These are phyloP conservation scores for Pseudisothecium myosuroides DNA, from an alignment of 225 moss, liverwort and hornwort species.

Conservation along the genomic window DNA sequence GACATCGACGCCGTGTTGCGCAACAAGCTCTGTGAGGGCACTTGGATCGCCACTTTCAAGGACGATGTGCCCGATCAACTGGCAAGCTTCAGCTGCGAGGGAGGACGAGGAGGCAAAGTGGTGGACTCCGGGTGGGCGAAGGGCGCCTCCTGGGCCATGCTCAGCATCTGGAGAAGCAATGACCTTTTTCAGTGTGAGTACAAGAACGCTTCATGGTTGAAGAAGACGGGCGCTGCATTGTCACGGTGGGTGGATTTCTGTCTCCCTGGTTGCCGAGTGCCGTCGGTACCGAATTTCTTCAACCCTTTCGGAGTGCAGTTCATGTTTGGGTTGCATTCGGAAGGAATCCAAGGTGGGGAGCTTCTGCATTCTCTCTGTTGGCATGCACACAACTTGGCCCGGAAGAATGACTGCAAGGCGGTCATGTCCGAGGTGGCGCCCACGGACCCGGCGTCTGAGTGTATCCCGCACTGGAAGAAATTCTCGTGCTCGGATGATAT, in stretches of 20 bases:
- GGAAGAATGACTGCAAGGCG: constrained; percentile 63
- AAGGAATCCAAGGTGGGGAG: constrained; percentile 45
- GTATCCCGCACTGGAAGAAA: constrained; percentile 81
- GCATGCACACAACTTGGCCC: constrained; percentile 81
- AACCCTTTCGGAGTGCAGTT: constrained; percentile 88
- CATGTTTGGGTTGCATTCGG: constrained; percentile 75
- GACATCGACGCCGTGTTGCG: constrained; percentile 71
- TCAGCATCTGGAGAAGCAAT: constrained; percentile 93
- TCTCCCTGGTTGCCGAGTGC: constrained; percentile 69
- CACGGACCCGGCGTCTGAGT: constrained; percentile 45
- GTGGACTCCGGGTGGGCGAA: constrained; percentile 9
- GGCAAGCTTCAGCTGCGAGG: constrained; percentile 32
- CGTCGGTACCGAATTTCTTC: constrained; percentile 81
- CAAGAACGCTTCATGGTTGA: constrained; percentile 53
- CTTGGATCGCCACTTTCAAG: constrained; percentile 70
- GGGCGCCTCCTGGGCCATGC: constrained; percentile 66
- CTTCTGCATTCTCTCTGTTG: constrained; percentile 65
- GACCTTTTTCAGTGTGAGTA: constrained; percentile 75
- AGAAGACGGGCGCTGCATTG: constrained; percentile 56
- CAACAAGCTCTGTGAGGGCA: constrained; percentile 84
- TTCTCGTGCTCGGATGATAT: constrained; percentile 69
- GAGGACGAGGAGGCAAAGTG: constrained; percentile 12
- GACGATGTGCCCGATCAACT: constrained; percentile 13
- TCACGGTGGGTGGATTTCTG: constrained; percentile 65
- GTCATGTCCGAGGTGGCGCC: constrained; percentile 75